Evolutionary conservation across 495 filamentous ascomycete species (phyloP).

Genomic region (Penicillium cosmopolitanum): DNA sequence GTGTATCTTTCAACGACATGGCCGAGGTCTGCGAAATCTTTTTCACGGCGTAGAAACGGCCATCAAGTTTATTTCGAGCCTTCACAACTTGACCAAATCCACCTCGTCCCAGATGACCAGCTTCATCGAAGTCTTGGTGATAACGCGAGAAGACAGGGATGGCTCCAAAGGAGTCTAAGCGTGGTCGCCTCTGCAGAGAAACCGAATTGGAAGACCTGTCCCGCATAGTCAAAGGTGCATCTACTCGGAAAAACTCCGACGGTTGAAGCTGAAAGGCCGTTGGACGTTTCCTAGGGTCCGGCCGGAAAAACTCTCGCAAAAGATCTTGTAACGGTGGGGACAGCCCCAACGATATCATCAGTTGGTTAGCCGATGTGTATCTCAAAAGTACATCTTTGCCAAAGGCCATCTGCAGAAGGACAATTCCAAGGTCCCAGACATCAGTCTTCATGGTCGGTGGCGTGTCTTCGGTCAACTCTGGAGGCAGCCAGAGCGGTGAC

Average conservation of each 20-base stretch:
- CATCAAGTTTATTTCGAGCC: constrained; percentile 90
- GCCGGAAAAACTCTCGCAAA: constrained; percentile 77
- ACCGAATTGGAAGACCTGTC: constrained; percentile 44
- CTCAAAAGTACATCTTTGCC: constrained; percentile 74
- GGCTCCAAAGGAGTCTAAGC: constrained; percentile 50
- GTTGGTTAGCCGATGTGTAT: constrained; percentile 74
- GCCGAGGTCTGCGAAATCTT: constrained; percentile 87
- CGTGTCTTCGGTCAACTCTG: constrained; percentile 68
- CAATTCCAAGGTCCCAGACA: constrained; percentile 90
- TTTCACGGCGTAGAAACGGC: constrained; percentile 92
- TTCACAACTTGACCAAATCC: constrained; percentile 98
- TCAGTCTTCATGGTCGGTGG: constrained; percentile 80
- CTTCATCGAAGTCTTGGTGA: constrained; percentile 84
- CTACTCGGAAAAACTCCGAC: constrained; percentile 78
- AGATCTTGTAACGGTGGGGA: constrained; percentile 78
- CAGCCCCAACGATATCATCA: constrained; percentile 65
- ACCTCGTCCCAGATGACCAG: constrained; percentile 85
- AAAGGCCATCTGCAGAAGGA: constrained; percentile 93
- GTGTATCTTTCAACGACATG: constrained; percentile 76
- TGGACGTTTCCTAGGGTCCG: constrained; percentile 80
- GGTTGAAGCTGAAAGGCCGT: constrained; percentile 88
- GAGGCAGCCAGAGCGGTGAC: constrained; percentile 81
- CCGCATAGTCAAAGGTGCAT: constrained; percentile 50
- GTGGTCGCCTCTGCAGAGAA: constrained; percentile 43
- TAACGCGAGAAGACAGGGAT: constrained; percentile 68